Evolutionary conservation across 2,329 filamentous ascomycete species (phyloP).

Genomic region (Sclerotinia sclerotiorum): DNA sequence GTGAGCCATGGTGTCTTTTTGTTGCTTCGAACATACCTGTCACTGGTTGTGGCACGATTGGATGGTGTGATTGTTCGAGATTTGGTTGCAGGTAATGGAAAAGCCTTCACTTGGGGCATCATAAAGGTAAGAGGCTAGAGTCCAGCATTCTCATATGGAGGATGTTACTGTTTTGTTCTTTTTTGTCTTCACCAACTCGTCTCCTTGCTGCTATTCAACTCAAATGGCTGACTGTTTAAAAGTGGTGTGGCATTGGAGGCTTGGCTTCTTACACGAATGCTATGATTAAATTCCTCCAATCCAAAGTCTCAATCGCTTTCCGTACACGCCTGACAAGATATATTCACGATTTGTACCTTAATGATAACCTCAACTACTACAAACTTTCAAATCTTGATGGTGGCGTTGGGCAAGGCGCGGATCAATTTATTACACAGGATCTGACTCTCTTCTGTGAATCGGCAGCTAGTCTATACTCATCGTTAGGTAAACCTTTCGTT

Average conservation of each 20-base stretch:
- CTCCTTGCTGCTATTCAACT: background rate
- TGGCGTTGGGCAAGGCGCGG: conserved; percentile 84
- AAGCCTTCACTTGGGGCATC: conserved; percentile 82
- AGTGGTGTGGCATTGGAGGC: conserved; percentile 90
- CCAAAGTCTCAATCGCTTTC: conserved; percentile 97
- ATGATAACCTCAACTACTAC: conserved; percentile 94
- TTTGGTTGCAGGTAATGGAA: conserved; percentile 91
- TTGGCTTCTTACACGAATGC: conserved; percentile 97
- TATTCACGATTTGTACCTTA: conserved; percentile 95
- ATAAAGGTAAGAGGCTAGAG: conserved; percentile 57
- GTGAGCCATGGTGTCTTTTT: conserved; percentile 87
- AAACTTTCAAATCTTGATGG: conserved; percentile 92
- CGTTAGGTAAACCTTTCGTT: conserved; percentile 95
- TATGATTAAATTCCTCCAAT: conserved; percentile 98
- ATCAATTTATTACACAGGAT: conserved; percentile 98
- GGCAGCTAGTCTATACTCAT: conserved; percentile 90
- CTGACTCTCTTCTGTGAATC: conserved; percentile 92
- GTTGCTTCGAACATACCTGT: conserved; percentile 89
- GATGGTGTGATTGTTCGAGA: conserved; percentile 97
- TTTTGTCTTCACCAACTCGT: conserved; percentile 5
- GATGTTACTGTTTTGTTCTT: background rate
- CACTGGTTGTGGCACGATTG: conserved; percentile 84
- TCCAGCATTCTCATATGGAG: too few species aligned
- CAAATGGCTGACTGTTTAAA: conserved; percentile 18
- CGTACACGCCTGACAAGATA: conserved; percentile 91